Base-by-base conservation (phyloP, 352 stramenopile species). In the Plasmopara halstedii region DNA sequence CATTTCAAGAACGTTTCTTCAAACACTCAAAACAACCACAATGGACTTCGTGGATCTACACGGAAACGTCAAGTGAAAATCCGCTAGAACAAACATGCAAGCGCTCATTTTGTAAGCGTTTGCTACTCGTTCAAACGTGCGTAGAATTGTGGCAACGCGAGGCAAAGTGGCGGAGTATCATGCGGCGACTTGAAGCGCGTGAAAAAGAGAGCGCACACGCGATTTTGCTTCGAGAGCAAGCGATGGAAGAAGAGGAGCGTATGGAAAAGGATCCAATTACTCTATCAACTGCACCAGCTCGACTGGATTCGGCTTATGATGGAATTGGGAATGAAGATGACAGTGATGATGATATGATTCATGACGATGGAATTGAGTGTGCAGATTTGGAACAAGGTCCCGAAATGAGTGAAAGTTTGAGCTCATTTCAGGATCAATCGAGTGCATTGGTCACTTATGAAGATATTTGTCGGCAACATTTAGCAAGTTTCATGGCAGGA, bases 401-500 rank as follows among this genome's bases (percentile, higher is more conserved):
- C 11, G 44, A 51, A 6, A 39, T 47, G 44, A 50, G 73, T 2
- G 56, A 67, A n/a, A 37, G 47, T 4, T 64, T 62, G 26, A 35
- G 47, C 5, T 48, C 45, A 4, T 62, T 58, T n/a, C 45, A 53
- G n/a, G n/a, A n/a, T n/a, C n/a, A n/a, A n/a, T n/a, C 13, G 23
- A 34, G 13, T 21, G 54, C 53, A 0, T 55, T 64, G 7, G 50
- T 78, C 7, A 82, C 54, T 9, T 88, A 88, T 42, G 74, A 88
- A 32, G 73, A 86, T 33, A 73, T 88, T 23, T 87, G 78, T 29
- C 70, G 73, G 21, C 70, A 87, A 46, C 78, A 90, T 46, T 67
- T 86, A n/a, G 62, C 74, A 23, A 67, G 74, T 5, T 90, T 90
- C 47, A 87, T 90, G 75, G 74, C 80, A 27, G 78, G 78, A n/a